Conservation (phyloP, 164 flowering plant species). For the Amborella trichopoda region DNA sequence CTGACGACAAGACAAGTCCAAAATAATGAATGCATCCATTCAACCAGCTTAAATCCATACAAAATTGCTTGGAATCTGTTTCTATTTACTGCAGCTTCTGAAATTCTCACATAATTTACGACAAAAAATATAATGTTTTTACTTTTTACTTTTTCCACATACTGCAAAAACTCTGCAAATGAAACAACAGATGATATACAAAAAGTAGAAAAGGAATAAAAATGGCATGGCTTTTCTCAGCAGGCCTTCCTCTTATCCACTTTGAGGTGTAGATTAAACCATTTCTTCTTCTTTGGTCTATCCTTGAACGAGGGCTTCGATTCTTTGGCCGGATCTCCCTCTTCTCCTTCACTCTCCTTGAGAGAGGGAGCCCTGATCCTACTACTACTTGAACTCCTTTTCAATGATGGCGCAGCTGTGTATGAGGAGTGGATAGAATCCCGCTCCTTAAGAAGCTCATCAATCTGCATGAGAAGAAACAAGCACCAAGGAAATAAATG, state of each 20-base stretch:
- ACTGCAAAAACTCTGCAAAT: too few species aligned
- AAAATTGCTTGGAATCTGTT: too few species aligned
- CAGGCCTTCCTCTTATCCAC: conserved; percentile 75
- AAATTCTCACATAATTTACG: too few species aligned
- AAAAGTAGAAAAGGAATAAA: not conserved
- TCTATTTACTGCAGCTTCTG: too few species aligned
- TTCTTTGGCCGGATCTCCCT: conserved; percentile 28
- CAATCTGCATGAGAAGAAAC: conserved; percentile 43
- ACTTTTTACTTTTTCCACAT: too few species aligned
- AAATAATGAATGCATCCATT: too few species aligned
- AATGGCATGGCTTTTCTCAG: conserved; percentile 17
- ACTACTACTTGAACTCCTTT: conserved; percentile 57
- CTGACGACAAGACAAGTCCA: too few species aligned
- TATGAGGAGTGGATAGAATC: conserved; percentile 74
- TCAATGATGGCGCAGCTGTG: conserved; percentile 47
- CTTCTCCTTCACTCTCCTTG: conserved; percentile 39
- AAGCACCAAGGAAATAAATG: too few species aligned
- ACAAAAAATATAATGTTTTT: too few species aligned
- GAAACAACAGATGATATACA: too few species aligned
- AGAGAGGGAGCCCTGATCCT: conserved; percentile 30
- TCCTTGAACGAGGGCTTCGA: conserved; percentile 43
- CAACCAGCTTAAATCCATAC: too few species aligned
- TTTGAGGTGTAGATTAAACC: conserved; percentile 77
- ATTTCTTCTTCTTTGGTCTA: conserved; percentile 66
- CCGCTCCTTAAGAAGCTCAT: conserved; percentile 76